A percentile compares a stretch with the other conserved stretches of the same genome.
These are phyloP conservation scores for Plenodomus lindquistii DNA, from an alignment of 2,329 filamentous ascomycete species.

Conservation along the genomic window DNA sequence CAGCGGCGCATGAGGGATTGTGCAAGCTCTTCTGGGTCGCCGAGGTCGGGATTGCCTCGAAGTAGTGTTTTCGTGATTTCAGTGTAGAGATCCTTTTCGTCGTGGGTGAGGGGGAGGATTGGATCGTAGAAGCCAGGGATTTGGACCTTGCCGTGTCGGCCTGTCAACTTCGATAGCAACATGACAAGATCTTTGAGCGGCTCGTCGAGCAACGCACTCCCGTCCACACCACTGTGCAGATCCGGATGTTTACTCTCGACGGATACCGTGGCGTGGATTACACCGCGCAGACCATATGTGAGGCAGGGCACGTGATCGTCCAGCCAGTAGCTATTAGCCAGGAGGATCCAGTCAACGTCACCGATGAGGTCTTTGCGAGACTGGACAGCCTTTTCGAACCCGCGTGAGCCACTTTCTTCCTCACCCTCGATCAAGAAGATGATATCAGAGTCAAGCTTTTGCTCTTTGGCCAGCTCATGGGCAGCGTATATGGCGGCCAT, in stretches of 20 bases:
- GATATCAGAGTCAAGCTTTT: constrained; percentile 82
- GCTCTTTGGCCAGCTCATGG: constrained; percentile 83
- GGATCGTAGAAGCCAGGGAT: constrained; percentile 89
- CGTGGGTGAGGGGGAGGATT: constrained; percentile 72
- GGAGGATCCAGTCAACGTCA: constrained; percentile 86
- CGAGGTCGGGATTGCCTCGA: constrained; percentile 68
- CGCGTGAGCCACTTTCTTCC: constrained; percentile 90
- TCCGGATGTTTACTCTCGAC: constrained; percentile 86
- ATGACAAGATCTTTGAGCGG: constrained; percentile 88
- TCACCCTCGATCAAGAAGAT: constrained; percentile 96
- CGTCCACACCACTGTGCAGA: constrained; percentile 95
- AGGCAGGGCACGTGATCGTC: constrained; percentile 94
- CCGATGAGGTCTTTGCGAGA: constrained; percentile 84
- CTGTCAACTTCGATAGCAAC: constrained; percentile 80
- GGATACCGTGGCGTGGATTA: constrained; percentile 89
- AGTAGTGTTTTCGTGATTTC: constrained; percentile 81
- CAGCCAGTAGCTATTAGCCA: constrained; percentile 98
- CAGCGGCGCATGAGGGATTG: constrained; percentile 88
- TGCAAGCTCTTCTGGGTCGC: constrained; percentile 71
- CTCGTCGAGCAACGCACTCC: constrained; percentile 86
- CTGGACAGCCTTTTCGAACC: constrained; percentile 82
- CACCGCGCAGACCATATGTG: constrained; percentile 90
- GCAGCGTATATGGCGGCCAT: constrained; percentile 93
- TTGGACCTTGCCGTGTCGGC: constrained; percentile 75
- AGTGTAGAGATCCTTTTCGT: constrained; percentile 79